These are phyloP conservation scores for Phytopythium cucurbitacearum DNA, from an alignment of 352 stramenopile species.

Conservation along the genomic window DNA sequence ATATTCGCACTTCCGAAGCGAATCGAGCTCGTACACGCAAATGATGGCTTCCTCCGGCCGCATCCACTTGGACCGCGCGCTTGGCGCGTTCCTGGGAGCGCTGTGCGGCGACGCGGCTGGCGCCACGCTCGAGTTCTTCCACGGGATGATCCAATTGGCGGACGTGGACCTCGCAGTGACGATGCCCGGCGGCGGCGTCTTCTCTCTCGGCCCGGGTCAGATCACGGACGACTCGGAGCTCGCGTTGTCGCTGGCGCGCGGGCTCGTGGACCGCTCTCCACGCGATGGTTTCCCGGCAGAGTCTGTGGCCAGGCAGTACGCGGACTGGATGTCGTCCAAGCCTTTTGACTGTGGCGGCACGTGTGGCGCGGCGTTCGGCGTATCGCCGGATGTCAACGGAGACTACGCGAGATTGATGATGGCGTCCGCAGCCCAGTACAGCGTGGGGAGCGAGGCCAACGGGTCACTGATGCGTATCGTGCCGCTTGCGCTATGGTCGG, in stretches of 20 bases:
- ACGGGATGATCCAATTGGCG: constrained; percentile 14
- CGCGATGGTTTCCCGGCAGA: constrained; percentile 31
- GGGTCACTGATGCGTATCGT: constrained; percentile 51
- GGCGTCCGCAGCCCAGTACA: constrained; percentile 14
- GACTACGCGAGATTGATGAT: constrained; percentile 23
- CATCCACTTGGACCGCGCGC: constrained; percentile 25
- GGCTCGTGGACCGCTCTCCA: constrained; percentile 17
- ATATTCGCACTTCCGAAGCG: no score
- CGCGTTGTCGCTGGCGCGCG: constrained; percentile 35
- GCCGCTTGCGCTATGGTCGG: constrained; percentile 38
- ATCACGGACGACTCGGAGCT: constrained; percentile 68
- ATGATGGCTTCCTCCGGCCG: not conserved
- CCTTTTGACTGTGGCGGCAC: constrained; percentile 57
- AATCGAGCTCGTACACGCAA: no score
- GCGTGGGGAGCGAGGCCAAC: constrained; percentile 39
- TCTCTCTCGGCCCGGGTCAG: constrained; percentile 32
- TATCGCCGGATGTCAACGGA: constrained; percentile 10
- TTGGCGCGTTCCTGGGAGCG: constrained; percentile 44
- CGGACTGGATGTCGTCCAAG: constrained; percentile 24
- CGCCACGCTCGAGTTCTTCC: constrained; percentile 48
- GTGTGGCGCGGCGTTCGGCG: constrained; percentile 32
- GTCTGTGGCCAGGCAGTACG: constrained; percentile 31
- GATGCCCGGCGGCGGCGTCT: constrained; percentile 50
- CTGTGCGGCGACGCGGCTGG: constrained; percentile 48
- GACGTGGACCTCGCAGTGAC: constrained; percentile 27